Conservation (phyloP, 2,329 filamentous ascomycete genomes). For the Paecilomyces sp. region DNA sequence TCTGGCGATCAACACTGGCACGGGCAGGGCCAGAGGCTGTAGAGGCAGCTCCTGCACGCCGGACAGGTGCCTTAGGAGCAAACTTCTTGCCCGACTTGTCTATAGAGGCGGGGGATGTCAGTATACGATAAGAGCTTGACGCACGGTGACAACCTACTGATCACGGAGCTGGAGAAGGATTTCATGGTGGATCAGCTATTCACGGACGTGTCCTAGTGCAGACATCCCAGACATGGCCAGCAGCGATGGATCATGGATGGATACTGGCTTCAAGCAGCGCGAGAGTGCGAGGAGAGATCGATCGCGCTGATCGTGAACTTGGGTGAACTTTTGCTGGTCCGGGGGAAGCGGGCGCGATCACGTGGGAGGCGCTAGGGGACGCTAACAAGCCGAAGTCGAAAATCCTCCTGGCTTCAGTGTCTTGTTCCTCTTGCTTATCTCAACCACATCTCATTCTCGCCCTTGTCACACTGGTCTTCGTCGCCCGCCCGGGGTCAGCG, state of each 20-base stretch:
- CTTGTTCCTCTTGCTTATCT: constrained; percentile 19
- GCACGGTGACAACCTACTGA: constrained; percentile 32
- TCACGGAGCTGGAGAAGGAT: constrained; percentile 49
- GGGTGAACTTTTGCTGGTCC: constrained; percentile 1
- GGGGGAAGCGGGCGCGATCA: constrained; percentile 26
- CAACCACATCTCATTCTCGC: constrained; percentile 15
- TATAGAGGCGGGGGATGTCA: constrained; percentile 11
- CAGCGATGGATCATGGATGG: constrained; percentile 2
- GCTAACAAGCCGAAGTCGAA: constrained; percentile 27
- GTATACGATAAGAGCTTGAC: constrained; percentile 1
- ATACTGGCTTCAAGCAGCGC: neutral
- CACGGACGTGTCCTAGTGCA: constrained; percentile 5
- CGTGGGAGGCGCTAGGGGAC: constrained; percentile 28
- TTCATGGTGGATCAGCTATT: constrained; percentile 24
- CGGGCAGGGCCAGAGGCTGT: constrained; percentile 26
- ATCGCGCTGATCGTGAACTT: neutral
- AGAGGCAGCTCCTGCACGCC: constrained; percentile 43
- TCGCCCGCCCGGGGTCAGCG: constrained; percentile 4
- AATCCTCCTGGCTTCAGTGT: constrained; percentile 31
- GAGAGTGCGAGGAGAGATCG: constrained; percentile 1
- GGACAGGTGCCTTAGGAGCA: constrained; percentile 61
- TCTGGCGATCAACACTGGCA: constrained; percentile 33
- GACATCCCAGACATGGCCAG: neutral
- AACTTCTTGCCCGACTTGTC: constrained; percentile 69
- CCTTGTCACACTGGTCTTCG: constrained; percentile 5